Conservation (phyloP, 2,329 filamentous ascomycete species). For the Fusarium sacchari region DNA sequence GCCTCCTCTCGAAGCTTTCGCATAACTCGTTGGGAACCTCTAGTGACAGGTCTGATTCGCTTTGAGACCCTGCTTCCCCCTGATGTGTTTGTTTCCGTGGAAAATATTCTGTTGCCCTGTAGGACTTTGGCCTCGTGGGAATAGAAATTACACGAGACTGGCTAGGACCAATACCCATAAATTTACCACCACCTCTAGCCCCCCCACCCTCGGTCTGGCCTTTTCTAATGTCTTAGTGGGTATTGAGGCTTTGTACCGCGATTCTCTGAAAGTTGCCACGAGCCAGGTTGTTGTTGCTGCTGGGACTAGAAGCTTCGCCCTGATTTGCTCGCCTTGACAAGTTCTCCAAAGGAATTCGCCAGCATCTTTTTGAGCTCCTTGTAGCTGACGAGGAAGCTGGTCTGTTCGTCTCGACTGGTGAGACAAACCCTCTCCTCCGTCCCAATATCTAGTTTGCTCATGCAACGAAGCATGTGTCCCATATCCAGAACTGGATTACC, state of each 20-base stretch:
- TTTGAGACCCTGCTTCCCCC: background rate
- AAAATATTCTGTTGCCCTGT: background rate
- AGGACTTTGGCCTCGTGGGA: background rate
- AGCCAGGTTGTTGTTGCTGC: constrained; percentile 1
- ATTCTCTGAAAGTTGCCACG: background rate
- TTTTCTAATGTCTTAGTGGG: background rate
- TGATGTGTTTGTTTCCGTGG: background rate
- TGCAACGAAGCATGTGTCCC: constrained; percentile 83
- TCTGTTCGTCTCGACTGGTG: constrained; percentile 90
- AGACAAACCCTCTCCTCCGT: constrained; percentile 86
- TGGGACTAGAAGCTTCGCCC: constrained; percentile 48
- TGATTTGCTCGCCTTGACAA: constrained; percentile 60
- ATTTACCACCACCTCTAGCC: background rate
- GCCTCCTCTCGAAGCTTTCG: background rate
- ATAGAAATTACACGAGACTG: background rate
- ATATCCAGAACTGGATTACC: constrained; percentile 86
- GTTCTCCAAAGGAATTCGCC: constrained; percentile 65
- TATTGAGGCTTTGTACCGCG: background rate
- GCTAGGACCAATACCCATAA: background rate
- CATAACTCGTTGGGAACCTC: background rate
- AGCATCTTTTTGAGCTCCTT: constrained; percentile 82
- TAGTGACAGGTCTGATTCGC: background rate
- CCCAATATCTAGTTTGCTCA: constrained; percentile 94
- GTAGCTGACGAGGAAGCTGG: constrained; percentile 87
- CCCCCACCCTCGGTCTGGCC: background rate